A percentile compares a stretch with the other conserved stretches of the same genome.
These are phyloP conservation scores for Salvia sclarea DNA, from an alignment of 305 asterid genomes.

Conservation along the genomic window DNA sequence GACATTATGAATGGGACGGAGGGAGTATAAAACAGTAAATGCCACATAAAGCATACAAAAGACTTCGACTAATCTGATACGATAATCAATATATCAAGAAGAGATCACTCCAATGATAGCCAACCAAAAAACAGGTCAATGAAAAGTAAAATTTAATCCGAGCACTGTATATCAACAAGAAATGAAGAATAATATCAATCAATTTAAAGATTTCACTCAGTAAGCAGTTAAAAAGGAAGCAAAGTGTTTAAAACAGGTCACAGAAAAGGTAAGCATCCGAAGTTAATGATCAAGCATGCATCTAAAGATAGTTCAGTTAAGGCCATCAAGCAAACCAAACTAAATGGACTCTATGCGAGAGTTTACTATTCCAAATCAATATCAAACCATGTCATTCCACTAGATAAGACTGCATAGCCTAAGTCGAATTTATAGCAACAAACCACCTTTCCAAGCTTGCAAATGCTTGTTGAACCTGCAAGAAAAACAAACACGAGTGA, in stretches of 20 bases:
- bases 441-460: constrained; percentile 78
- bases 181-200: constrained; percentile 15
- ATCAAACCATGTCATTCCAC: constrained; percentile 5
- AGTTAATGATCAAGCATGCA: background rate
- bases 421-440: constrained; percentile 24
- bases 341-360: constrained; percentile 9
- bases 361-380: constrained; percentile 8
- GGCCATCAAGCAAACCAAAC: background rate
- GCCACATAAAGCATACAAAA: background rate
- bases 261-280: background rate
- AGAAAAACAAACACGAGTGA: constrained; percentile 26
- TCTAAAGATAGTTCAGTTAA: background rate
- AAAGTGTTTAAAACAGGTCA: background rate
- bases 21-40: background rate
- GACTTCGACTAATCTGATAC: background rate
- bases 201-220: background rate
- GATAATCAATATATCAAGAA: constrained; percentile 1
- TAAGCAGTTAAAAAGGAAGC: constrained; percentile 1
- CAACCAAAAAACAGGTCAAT: constrained; percentile 13
- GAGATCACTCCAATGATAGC: constrained; percentile 4
- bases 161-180: background rate
- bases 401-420: constrained; percentile 22
- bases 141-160: constrained; percentile 3
- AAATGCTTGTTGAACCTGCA: constrained; percentile 79
- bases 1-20: too few relatives aligned